Base-by-base conservation (phyloP, 768 basidiomycete species). In the Candolleomyces eurysporus region DNA sequence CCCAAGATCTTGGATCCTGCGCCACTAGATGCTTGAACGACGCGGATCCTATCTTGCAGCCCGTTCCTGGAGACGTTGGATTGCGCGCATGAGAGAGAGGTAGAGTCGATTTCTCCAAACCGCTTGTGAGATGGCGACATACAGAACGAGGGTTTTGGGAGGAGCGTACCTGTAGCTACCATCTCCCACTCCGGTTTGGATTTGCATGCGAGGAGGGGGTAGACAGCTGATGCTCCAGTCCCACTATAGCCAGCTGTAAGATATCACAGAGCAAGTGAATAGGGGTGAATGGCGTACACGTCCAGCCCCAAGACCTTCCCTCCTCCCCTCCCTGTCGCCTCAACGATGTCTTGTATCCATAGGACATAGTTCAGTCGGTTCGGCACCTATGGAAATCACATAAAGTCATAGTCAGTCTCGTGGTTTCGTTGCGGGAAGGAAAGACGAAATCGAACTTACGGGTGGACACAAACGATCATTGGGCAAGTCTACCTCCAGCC, bases 221-320 rank as follows among this genome's bases (percentile, higher is more conserved):
- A 98, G 59, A 98, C 93, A 0, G 86, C 90, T 0, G 92, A 92
- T 7, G 94, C 88, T 0, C 96, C 96, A 8, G 95, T 96, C 21
- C 96, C 96, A 43, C 94, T 93, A 64, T 30, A 26, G 22, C 31
- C 42, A 26, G 43, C 22, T 16, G 14, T 39, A 48, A 30, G 26
- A 56, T 51, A 58, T 14, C 49, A 43, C 7, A 58, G 48, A 36
- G 32, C 49, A 40, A 14, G 40, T 48, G 48, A 51, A 17, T 19
- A 36, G 43, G 13, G 40, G 10, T 14, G 30, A 42, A 16, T 14
- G 42, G 66, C 87, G 56, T 69, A 94, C 94, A 96, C 83, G 66
- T 96, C 93, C 13, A 92, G 70, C 0, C 87, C 90, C 8, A 71
- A 73, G 14, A 88, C 69, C 0, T 42, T 56, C 13, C 58, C 39